phyloP scores from a whole-genome alignment of 2,329 filamentous ascomycete genomes.

The Taxawa tesnikishii region DNA sequence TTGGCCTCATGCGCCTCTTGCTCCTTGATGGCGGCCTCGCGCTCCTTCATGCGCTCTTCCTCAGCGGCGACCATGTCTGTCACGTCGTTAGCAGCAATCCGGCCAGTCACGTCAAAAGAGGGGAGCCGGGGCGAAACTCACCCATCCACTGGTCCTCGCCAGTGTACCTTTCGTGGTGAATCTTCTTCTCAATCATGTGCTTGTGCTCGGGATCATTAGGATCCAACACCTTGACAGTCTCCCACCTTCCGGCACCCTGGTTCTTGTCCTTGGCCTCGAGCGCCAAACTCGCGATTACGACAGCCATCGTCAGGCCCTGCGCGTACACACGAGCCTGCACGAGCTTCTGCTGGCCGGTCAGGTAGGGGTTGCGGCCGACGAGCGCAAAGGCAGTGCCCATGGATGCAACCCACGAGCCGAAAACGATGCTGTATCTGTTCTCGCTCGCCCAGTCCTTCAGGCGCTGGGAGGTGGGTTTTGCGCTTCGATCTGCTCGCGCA shows the following conservation, averaged over 20 bases:
- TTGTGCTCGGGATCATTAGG: conserved; percentile 74
- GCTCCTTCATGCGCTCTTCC: conserved; percentile 47
- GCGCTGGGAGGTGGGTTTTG: conserved; percentile 47
- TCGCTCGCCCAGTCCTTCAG: conserved; percentile 61
- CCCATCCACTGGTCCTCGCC: conserved; percentile 91
- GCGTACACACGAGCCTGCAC: conserved; percentile 93
- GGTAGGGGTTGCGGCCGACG: conserved; percentile 65
- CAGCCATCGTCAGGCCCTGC: conserved; percentile 75
- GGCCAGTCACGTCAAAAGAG: conserved; percentile 4
- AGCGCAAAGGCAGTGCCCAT: conserved; percentile 65
- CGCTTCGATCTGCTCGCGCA: conserved; percentile 39
- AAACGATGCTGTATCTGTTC: conserved; percentile 80
- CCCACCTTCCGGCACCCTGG: conserved; percentile 65
- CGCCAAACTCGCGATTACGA: conserved; percentile 68
- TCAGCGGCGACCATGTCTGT: conserved; percentile 73
- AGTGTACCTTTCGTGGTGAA: conserved; percentile 76
- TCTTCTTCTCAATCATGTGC: conserved; percentile 71
- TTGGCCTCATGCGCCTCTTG: conserved; percentile 14
- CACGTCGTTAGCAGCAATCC: not conserved
- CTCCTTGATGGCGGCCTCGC: conserved; percentile 28
- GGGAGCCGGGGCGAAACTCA: conserved; percentile 27
- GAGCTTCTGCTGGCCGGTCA: conserved; percentile 70
- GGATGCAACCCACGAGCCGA: conserved; percentile 65
- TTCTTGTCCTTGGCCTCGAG: conserved; percentile 74
- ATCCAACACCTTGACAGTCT: conserved; percentile 71